Percentiles rank a stretch among this genome's conserved stretches.
Conservation (phyloP, 2,329 filamentous ascomycete genomes). For the Epichloe glyceriae region DNA sequence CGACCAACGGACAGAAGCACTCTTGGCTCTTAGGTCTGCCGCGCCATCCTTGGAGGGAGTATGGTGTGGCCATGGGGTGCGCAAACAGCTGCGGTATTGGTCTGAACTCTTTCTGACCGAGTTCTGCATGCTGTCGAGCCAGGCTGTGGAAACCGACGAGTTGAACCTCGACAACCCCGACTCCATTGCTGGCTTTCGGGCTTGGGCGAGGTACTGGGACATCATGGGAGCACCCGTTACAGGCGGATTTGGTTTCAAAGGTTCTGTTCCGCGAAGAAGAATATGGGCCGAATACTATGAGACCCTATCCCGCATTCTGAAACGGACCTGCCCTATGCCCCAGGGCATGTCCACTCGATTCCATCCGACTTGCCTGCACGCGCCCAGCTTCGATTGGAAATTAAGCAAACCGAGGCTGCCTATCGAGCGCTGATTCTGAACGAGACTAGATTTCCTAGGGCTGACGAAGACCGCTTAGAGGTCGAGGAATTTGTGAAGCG, state of each 20-base stretch:
- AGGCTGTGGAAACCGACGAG: conserved; percentile 39
- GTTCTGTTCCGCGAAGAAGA: conserved; percentile 46
- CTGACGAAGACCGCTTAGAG: conserved; percentile 63
- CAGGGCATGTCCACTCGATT: conserved; percentile 28
- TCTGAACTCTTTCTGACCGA: conserved; percentile 65
- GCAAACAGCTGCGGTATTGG: conserved; percentile 62
- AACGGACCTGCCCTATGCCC: conserved; percentile 47
- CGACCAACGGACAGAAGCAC: conserved; percentile 41
- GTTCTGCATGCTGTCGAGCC: conserved; percentile 56
- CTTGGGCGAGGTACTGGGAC: conserved; percentile 62
- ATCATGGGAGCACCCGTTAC: conserved; percentile 30
- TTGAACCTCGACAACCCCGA: conserved; percentile 37
- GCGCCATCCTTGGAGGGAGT: conserved; percentile 47
- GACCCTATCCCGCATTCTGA: conserved; percentile 66
- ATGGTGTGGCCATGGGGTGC: conserved; percentile 37
- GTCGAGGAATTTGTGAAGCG: conserved; percentile 72
- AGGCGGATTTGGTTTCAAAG: conserved; percentile 45
- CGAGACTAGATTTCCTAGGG: conserved; percentile 73
- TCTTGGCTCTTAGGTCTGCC: conserved; percentile 53
- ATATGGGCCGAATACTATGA: conserved; percentile 83
- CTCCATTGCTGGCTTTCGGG: conserved; percentile 43
- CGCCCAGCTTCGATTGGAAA: conserved; percentile 56
- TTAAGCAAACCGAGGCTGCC: conserved; percentile 64
- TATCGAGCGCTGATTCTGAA: conserved; percentile 70
- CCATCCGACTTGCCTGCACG: conserved; percentile 40